Evolutionary conservation across 805 yeast genomes (phyloP).

Genomic region (Pichia cabralensis): DNA sequence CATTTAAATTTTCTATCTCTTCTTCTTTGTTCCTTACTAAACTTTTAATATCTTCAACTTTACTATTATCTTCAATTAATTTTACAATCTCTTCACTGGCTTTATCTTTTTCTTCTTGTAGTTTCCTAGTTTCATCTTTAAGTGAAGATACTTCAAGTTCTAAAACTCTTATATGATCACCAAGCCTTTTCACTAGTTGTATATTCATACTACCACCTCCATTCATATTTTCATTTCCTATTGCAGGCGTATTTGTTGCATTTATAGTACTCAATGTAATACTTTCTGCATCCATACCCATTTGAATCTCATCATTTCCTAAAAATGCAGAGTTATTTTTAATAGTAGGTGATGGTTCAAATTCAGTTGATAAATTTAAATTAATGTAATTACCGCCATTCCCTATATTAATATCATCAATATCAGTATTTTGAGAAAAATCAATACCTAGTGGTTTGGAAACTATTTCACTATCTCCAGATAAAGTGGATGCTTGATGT

Average conservation of each 20-base stretch:
- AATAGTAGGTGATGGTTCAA: neutral
- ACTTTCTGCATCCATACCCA: slow-evolving; percentile 12
- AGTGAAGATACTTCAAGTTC: slow-evolving; percentile 67
- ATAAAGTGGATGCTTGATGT: slow-evolving; percentile 13
- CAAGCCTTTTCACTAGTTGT: slow-evolving; percentile 66
- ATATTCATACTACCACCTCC: slow-evolving; percentile 31
- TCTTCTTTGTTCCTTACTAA: slow-evolving; percentile 16
- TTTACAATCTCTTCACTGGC: slow-evolving; percentile 60
- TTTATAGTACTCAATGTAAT: slow-evolving; percentile 7
- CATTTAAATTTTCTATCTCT: slow-evolving; percentile 12
- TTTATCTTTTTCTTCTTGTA: slow-evolving; percentile 48
- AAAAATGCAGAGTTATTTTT: neutral
- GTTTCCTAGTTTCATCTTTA: slow-evolving; percentile 48
- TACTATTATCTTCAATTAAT: slow-evolving; percentile 46
- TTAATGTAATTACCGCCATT: neutral
- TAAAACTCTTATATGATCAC: slow-evolving; percentile 64
- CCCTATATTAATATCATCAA: neutral
- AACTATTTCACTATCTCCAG: slow-evolving; percentile 8
- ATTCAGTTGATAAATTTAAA: neutral
- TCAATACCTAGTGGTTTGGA: slow-evolving; percentile 4
- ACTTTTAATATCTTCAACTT: slow-evolving; percentile 25
- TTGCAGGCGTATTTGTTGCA: slow-evolving; percentile 2
- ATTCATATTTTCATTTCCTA: slow-evolving; percentile 11
- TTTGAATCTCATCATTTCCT: slow-evolving; percentile 7
- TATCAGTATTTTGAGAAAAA: neutral